Conservation (phyloP, 352 stramenopile genomes). For the Phytophthora constricta region DNA sequence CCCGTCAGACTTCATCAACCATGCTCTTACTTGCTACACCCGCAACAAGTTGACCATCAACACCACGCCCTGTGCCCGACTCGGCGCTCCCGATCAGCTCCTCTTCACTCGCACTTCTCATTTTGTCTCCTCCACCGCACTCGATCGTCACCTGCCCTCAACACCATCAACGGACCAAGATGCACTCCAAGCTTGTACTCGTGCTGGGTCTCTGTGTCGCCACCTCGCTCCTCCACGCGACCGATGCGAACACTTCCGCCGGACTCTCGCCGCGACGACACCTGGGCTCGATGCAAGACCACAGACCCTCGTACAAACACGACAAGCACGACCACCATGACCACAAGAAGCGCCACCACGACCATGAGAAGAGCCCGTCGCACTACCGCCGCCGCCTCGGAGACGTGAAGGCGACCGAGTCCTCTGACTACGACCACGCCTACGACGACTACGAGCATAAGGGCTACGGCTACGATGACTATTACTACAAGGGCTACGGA, state of each 20-base stretch:
- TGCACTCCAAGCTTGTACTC: conserved; percentile 28
- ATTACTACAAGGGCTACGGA: not conserved
- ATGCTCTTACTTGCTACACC: no score
- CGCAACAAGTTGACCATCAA: no score
- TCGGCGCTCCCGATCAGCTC: no score
- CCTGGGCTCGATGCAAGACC: conserved; percentile 24
- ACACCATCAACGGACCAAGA: no score
- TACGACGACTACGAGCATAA: not conserved
- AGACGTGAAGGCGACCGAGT: conserved; percentile 21
- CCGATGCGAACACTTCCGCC: conserved; percentile 7
- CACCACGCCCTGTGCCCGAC: no score
- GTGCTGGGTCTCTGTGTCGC: conserved; percentile 21
- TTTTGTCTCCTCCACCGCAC: no score
- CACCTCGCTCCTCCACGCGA: conserved; percentile 16
- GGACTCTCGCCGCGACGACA: conserved; percentile 14
- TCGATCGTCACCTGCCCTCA: no score
- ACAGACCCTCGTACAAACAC: conserved; percentile 15
- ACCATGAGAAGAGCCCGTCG: conserved; percentile 11
- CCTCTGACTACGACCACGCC: conserved; percentile 14
- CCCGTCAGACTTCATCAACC: no score
- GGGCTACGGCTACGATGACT: no score
- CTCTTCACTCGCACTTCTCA: no score
- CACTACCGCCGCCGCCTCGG: conserved; percentile 27
- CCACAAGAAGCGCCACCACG: conserved; percentile 3
- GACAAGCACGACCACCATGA: not conserved